These are phyloP conservation scores for Solanum peruvianum DNA, from an alignment of 257 asterid species.

Conservation along the genomic window DNA sequence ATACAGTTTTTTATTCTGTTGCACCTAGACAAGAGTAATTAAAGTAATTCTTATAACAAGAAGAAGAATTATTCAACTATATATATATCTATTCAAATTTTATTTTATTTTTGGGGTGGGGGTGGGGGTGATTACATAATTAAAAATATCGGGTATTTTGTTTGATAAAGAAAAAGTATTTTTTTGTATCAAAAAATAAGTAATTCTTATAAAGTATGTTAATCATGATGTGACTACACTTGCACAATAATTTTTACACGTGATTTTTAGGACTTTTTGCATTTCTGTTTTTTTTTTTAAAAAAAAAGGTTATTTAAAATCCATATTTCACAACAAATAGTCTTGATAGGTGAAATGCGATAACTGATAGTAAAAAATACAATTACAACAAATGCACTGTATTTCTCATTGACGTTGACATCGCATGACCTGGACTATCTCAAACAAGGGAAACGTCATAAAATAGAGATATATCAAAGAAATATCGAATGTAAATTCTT, in stretches of 20 bases:
- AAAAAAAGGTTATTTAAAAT: background rate
- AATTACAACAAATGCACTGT: background rate
- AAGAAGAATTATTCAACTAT: no score
- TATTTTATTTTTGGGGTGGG: no score
- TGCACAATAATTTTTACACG: background rate
- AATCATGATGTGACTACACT: background rate
- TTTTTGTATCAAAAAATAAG: background rate
- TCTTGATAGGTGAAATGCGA: background rate
- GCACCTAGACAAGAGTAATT: background rate
- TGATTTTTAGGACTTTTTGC: background rate
- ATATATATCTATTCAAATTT: no score
- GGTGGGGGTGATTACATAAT: no score
- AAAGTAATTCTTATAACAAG: no score
- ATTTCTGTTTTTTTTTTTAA: background rate
- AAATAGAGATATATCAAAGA: background rate
- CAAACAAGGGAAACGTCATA: background rate
- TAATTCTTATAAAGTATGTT: background rate
- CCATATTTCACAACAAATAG: background rate
- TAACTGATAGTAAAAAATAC: background rate
- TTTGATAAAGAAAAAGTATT: background rate
- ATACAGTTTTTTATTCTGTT: background rate
- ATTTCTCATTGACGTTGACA: background rate
- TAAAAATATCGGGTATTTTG: background rate
- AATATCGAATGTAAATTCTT: background rate
- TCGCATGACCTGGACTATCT: background rate